phyloP scores from a whole-genome alignment of 192 early-diverging fungal species.

The Geosiphon pyriformis region DNA sequence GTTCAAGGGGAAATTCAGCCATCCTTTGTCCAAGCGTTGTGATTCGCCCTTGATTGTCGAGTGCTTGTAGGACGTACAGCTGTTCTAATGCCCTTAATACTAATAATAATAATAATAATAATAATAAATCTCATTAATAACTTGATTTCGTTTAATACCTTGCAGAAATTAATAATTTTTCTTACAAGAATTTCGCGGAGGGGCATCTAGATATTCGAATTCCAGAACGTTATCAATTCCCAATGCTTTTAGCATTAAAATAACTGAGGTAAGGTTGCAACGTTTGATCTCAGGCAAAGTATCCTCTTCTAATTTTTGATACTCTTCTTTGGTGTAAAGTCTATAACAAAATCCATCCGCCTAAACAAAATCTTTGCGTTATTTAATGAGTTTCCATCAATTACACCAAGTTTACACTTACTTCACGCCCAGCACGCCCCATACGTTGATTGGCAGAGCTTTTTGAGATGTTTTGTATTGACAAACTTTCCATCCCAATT shows the following conservation, averaged over 20 bases:
- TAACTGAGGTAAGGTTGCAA: slow-evolving; percentile 81
- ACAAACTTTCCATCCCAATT: slow-evolving; percentile 84
- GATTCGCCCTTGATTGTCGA: slow-evolving; percentile 76
- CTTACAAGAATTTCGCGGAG: slow-evolving; percentile 61
- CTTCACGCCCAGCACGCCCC: slow-evolving; percentile 96
- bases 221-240: slow-evolving; percentile 82
- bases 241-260: slow-evolving; percentile 85
- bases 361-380: slow-evolving; percentile 26
- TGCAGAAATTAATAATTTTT: not conserved
- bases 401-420: too few species aligned
- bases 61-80: slow-evolving; percentile 80
- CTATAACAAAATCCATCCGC: slow-evolving; percentile 87
- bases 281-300: slow-evolving; percentile 91
- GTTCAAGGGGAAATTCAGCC: slow-evolving; percentile 91
- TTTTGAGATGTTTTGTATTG: slow-evolving; percentile 85
- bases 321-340: slow-evolving; percentile 84
- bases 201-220: slow-evolving; percentile 96
- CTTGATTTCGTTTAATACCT: too few species aligned
- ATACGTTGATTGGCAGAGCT: slow-evolving; percentile 85
- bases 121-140: too few species aligned
- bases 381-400: too few species aligned
- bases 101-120: not conserved
- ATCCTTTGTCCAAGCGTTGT: slow-evolving; percentile 75
- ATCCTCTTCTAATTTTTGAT: slow-evolving; percentile 66
- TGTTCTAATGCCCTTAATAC: slow-evolving; percentile 83